phyloP scores from a whole-genome alignment of 2,329 filamentous ascomycete species.

The Orbilia ellipsospora region DNA sequence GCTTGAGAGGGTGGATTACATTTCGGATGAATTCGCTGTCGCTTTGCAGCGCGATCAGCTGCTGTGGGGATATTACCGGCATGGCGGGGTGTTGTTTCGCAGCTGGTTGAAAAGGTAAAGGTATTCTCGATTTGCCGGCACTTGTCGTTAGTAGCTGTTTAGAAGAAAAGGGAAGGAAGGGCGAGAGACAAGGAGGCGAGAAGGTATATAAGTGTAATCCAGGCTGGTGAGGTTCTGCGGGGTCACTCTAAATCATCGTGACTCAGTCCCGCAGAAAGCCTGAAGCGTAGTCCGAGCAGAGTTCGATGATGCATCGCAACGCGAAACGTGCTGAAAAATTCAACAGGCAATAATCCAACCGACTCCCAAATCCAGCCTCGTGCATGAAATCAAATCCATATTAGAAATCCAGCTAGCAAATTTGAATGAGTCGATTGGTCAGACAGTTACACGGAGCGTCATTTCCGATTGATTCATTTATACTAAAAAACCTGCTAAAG shows the following conservation, averaged over 20 bases:
- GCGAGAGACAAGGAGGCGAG: background rate
- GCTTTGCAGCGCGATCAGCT: slow-evolving; percentile 88
- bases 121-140: background rate
- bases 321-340: slow-evolving; percentile 32
- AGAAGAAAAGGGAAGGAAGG: background rate
- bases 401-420: slow-evolving; percentile 3
- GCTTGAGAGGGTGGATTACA: slow-evolving; percentile 67
- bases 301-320: slow-evolving; percentile 31
- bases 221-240: background rate
- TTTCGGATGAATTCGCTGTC: slow-evolving; percentile 91
- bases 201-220: background rate
- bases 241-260: slow-evolving; percentile 28
- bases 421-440: too few relatives aligned
- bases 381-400: background rate
- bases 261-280: slow-evolving; percentile 14
- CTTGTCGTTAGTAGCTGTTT: background rate
- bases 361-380: background rate
- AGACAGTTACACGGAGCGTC: too few relatives aligned
- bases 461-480: too few relatives aligned
- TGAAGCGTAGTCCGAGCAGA: background rate
- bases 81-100: slow-evolving; percentile 66
- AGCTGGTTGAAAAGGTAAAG: background rate
- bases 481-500: too few relatives aligned
- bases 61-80: slow-evolving; percentile 91
- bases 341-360: slow-evolving; percentile 7